Evolutionary conservation across 306 rosid species (phyloP).

Genomic region (Dalbergia oliveri): DNA sequence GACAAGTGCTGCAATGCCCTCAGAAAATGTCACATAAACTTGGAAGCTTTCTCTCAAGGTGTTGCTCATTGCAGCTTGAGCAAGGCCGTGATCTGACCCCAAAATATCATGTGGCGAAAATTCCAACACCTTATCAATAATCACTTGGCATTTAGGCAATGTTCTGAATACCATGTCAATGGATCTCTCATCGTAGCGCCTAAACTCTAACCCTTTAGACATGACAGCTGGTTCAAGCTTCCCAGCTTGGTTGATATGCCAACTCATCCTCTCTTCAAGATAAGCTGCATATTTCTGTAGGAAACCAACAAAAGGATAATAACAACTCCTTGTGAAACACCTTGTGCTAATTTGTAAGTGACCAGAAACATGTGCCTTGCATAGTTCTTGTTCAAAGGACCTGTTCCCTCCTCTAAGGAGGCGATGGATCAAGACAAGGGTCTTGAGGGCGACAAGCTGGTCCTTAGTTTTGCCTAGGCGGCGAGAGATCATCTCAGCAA

Average conservation of each 20-base stretch:
- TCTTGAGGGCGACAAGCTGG: conserved; percentile 63
- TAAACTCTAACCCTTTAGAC: conserved; percentile 58
- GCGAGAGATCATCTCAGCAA: conserved; percentile 61
- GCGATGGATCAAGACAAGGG: conserved; percentile 66
- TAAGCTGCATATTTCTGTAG: conserved; percentile 58
- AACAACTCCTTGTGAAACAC: conserved; percentile 43
- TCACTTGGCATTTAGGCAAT: conserved; percentile 63
- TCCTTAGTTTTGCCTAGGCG: conserved; percentile 64
- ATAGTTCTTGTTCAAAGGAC: conserved; percentile 61
- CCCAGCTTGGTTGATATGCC: conserved; percentile 74
- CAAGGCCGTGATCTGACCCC: conserved; percentile 46
- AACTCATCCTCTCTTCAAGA: conserved; percentile 68
- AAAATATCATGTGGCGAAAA: conserved; percentile 54
- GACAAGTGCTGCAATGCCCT: conserved; percentile 63
- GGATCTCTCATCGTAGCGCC: conserved; percentile 63
- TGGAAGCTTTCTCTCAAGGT: conserved; percentile 69
- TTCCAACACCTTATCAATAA: conserved; percentile 61
- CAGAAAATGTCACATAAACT: conserved; percentile 58
- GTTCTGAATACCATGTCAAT: conserved; percentile 62
- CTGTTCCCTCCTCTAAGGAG: conserved; percentile 70
- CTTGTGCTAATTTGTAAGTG: conserved; percentile 56
- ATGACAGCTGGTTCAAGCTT: conserved; percentile 59
- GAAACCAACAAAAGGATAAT: conserved; percentile 53
- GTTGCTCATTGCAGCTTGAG: conserved; percentile 67
- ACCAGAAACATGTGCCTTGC: conserved; percentile 60